Conservation (phyloP, 768 basidiomycete genomes). For the Boletus sp. region DNA sequence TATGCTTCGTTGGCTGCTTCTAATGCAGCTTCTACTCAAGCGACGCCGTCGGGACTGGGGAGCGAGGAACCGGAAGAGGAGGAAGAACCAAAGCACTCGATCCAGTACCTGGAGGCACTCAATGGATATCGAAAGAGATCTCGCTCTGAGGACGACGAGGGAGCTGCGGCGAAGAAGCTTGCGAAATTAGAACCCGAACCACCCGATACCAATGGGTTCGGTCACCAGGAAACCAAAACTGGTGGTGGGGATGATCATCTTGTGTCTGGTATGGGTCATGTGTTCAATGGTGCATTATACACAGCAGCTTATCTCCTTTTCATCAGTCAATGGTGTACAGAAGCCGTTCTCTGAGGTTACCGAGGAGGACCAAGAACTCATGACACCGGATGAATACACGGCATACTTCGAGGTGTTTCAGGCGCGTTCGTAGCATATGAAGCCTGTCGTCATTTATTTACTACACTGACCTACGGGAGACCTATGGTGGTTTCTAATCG, state of each 20-base stretch:
- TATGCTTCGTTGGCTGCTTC: constrained; percentile 77
- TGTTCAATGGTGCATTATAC: neutral
- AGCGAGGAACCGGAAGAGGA: constrained; percentile 64
- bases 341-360: constrained; percentile 79
- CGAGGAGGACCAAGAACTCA: constrained; percentile 88
- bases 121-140: constrained; percentile 77
- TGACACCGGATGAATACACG: constrained; percentile 93
- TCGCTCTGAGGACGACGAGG: constrained; percentile 61
- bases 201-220: constrained; percentile 18
- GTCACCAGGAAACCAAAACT: neutral
- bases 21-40: constrained; percentile 52
- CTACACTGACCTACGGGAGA: constrained; percentile 12
- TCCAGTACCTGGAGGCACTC: constrained; percentile 65
- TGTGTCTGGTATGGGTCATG: constrained; percentile 55
- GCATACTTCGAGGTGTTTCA: constrained; percentile 73
- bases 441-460: neutral
- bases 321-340: constrained; percentile 68
- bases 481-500: constrained; percentile 9
- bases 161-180: constrained; percentile 37
- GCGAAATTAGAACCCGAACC: constrained; percentile 40
- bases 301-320: neutral
- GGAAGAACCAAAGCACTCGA: constrained; percentile 66
- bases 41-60: constrained; percentile 58
- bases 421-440: constrained; percentile 33
- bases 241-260: constrained; percentile 46